Conservation (phyloP, 169 alveolate genomes). For the Babesia sp. region DNA sequence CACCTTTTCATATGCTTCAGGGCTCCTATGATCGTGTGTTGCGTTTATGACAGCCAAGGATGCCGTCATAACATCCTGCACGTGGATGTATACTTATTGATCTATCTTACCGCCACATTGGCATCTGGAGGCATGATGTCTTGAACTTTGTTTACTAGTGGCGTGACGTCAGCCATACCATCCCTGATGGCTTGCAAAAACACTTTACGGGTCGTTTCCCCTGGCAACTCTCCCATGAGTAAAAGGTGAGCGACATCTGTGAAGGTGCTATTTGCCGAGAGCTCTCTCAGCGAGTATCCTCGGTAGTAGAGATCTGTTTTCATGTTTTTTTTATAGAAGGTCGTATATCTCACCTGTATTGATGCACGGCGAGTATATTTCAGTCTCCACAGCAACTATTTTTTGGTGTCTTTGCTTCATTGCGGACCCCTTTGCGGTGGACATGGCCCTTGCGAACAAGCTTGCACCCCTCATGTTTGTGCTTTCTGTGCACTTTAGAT, state of each 20-base stretch:
- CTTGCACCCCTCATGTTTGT: slow-evolving; percentile 8
- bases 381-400: slow-evolving; percentile 51
- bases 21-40: background rate
- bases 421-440: background rate
- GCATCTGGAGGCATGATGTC: slow-evolving; percentile 22
- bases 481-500: background rate
- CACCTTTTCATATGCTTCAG: background rate
- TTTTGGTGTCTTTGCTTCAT: slow-evolving; percentile 27
- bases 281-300: slow-evolving; percentile 44
- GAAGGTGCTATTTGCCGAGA: slow-evolving; percentile 10
- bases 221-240: slow-evolving; percentile 41
- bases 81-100: background rate
- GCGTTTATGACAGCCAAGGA: slow-evolving; percentile 3
- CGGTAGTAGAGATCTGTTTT: slow-evolving; percentile 40
- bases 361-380: slow-evolving; percentile 51
- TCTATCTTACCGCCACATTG: slow-evolving; percentile 22
- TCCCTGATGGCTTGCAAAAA: slow-evolving; percentile 6
- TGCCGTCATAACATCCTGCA: slow-evolving; percentile 32
- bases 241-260: slow-evolving; percentile 39
- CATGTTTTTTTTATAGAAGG: background rate
- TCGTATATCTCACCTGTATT: slow-evolving; percentile 1
- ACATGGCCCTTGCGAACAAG: slow-evolving; percentile 10
- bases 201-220: background rate
- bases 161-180: slow-evolving; percentile 3
- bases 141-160: background rate